A percentile compares a stretch with the other conserved stretches of the same genome.
These are phyloP conservation scores for Hypoxylon sp. DNA, from an alignment of 2,329 filamentous ascomycete species.

Conservation along the genomic window DNA sequence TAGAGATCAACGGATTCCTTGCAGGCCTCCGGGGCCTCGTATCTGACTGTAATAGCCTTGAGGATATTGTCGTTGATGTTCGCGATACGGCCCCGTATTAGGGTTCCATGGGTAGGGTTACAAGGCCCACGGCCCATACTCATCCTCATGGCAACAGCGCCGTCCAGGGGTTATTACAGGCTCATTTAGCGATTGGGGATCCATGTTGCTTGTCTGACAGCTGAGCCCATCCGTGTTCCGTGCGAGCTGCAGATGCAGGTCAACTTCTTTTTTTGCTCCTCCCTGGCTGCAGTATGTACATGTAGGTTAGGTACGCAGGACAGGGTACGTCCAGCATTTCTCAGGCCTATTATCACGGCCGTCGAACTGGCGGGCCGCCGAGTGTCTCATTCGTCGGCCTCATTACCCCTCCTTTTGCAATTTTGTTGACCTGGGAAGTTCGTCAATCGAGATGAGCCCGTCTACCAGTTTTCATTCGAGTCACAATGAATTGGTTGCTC, in stretches of 20 bases:
- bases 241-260: slow-evolving; percentile 36
- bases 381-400: slow-evolving; percentile 32
- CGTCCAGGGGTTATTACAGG: slow-evolving; percentile 38
- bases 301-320: slow-evolving; percentile 32
- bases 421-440: slow-evolving; percentile 30
- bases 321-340: slow-evolving; percentile 31
- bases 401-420: slow-evolving; percentile 32
- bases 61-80: slow-evolving; percentile 13
- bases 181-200: slow-evolving; percentile 36
- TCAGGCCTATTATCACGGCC: slow-evolving; percentile 22
- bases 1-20: slow-evolving; percentile 5
- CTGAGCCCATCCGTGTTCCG: slow-evolving; percentile 34
- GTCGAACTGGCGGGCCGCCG: slow-evolving; percentile 37
- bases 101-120: slow-evolving; percentile 41
- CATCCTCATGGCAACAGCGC: slow-evolving; percentile 19
- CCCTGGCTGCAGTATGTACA: slow-evolving; percentile 21
- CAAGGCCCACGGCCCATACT: slow-evolving; percentile 20
- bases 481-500: slow-evolving; percentile 34
- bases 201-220: slow-evolving; percentile 32
- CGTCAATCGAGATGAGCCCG: slow-evolving; percentile 30
- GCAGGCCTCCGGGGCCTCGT: neutral
- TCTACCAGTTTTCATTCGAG: slow-evolving; percentile 28
- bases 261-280: slow-evolving; percentile 23
- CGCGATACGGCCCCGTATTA: slow-evolving; percentile 26
- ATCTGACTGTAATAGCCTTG: slow-evolving; percentile 13